Evolutionary conservation across 106 monocot genomes (phyloP).

Genomic region (Xerophyta viscosa): DNA sequence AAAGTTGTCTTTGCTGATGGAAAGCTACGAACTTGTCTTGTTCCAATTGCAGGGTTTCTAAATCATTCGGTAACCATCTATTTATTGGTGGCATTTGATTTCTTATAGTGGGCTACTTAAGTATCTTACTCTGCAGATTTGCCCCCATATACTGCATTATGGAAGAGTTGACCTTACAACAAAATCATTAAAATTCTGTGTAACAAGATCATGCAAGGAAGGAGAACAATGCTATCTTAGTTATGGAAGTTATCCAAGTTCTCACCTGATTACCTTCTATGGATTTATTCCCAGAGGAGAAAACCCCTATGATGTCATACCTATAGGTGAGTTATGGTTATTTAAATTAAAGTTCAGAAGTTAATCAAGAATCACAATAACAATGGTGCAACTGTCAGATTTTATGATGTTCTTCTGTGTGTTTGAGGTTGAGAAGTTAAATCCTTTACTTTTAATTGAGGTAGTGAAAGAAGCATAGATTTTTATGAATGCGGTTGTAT

Average conservation of each 20-base stretch:
- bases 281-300: slow-evolving; percentile 86
- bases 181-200: slow-evolving; percentile 62
- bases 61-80: slow-evolving; percentile 73
- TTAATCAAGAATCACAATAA: too few species aligned
- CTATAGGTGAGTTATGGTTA: too few species aligned
- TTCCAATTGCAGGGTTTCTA: slow-evolving; percentile 91
- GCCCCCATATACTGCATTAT: slow-evolving; percentile 79
- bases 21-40: slow-evolving; percentile 75
- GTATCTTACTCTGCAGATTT: slow-evolving; percentile 42
- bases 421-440: too few species aligned
- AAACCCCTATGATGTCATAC: slow-evolving; percentile 81
- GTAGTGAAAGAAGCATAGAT: too few species aligned
- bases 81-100: not conserved
- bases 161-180: slow-evolving; percentile 64
- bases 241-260: slow-evolving; percentile 77
- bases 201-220: slow-evolving; percentile 73
- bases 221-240: slow-evolving; percentile 91
- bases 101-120: not conserved
- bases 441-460: too few species aligned
- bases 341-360: too few species aligned
- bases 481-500: too few species aligned
- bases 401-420: too few species aligned
- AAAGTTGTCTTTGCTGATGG: slow-evolving; percentile 82
- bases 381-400: too few species aligned
- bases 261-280: slow-evolving; percentile 89